Evolutionary conservation across 768 basidiomycete species (phyloP).

Genomic region (Calvatia gigantea): DNA sequence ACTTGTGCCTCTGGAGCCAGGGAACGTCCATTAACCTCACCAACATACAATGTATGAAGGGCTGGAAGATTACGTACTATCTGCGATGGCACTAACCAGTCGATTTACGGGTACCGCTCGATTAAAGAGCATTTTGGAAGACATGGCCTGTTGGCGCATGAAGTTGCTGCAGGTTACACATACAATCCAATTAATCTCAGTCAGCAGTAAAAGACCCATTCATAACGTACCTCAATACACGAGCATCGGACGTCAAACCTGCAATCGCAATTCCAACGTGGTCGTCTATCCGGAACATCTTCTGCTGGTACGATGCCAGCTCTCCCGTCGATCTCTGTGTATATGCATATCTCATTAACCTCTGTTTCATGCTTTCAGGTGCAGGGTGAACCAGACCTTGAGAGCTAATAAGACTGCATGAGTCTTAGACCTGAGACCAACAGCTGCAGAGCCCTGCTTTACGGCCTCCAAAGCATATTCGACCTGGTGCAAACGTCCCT

Average conservation of each 20-base stretch:
- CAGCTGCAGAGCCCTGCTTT: slow-evolving; percentile 99
- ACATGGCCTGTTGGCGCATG: slow-evolving; percentile 99
- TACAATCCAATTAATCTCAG: not conserved
- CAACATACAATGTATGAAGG: too few relatives aligned
- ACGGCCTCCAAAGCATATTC: slow-evolving; percentile 99
- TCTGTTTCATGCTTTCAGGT: not conserved
- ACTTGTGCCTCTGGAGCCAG: slow-evolving; percentile 84
- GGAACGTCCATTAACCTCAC: too few relatives aligned
- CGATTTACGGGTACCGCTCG: slow-evolving; percentile 92
- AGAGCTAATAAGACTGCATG: slow-evolving; percentile 90
- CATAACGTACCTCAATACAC: slow-evolving; percentile 79
- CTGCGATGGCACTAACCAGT: slow-evolving; percentile 89
- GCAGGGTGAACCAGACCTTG: slow-evolving; percentile 57
- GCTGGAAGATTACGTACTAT: slow-evolving; percentile 62
- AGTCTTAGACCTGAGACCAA: slow-evolving; percentile 92
- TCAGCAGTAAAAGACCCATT: not conserved
- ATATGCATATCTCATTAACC: slow-evolving; percentile 2
- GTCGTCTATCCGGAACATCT: slow-evolving; percentile 99
- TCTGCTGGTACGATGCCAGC: slow-evolving; percentile 98
- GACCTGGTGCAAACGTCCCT: slow-evolving; percentile 95
- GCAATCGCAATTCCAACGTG: slow-evolving; percentile 99
- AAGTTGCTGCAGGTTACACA: slow-evolving; percentile 81
- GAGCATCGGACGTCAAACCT: slow-evolving; percentile 96
- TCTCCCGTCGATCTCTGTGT: slow-evolving; percentile 93
- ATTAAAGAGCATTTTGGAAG: slow-evolving; percentile 91